Evolutionary conservation across 176 grass and related monocot species (phyloP).

Genomic region (Pontederia crassipes): DNA sequence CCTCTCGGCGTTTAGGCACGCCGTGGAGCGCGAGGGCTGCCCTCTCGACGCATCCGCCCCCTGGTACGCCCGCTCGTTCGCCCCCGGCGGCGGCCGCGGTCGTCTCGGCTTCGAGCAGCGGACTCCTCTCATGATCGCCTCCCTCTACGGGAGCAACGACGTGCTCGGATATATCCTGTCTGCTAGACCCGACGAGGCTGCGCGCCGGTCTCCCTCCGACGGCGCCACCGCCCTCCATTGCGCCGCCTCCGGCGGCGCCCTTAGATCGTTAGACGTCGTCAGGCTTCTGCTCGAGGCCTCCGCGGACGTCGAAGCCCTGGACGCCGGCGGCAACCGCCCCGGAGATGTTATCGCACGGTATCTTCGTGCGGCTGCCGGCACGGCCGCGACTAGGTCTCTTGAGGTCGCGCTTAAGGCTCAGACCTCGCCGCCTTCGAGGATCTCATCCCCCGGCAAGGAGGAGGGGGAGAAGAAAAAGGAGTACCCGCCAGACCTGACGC

Average conservation of each 20-base stretch:
- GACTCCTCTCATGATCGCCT: conserved; percentile 76
- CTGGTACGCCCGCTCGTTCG: conserved; percentile 54
- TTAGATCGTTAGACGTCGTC: conserved; percentile 31
- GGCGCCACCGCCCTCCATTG: conserved; percentile 56
- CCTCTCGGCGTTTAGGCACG: conserved; percentile 32
- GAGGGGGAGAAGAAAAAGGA: conserved; percentile 56
- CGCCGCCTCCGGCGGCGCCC: conserved; percentile 53
- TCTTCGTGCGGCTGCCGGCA: conserved; percentile 18
- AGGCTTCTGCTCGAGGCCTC: conserved; percentile 40
- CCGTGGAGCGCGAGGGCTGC: conserved; percentile 38
- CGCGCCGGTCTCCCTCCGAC: conserved; percentile 38
- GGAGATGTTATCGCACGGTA: conserved; percentile 44
- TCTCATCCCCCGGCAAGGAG: conserved; percentile 38
- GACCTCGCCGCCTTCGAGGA: neutral
- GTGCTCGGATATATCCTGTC: conserved; percentile 45
- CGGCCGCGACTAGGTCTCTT: conserved; percentile 27
- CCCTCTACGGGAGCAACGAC: conserved; percentile 52
- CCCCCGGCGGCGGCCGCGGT: neutral
- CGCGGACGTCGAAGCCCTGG: conserved; percentile 30
- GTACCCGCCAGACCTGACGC: conserved; percentile 60
- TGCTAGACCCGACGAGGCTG: conserved; percentile 25
- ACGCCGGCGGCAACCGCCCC: conserved; percentile 38
- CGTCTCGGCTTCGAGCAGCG: conserved; percentile 42
- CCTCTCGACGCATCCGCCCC: neutral
- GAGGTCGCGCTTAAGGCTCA: conserved; percentile 42